These are phyloP conservation scores for Xylaria flabelliformis DNA, from an alignment of 495 filamentous ascomycete species.

Conservation along the genomic window DNA sequence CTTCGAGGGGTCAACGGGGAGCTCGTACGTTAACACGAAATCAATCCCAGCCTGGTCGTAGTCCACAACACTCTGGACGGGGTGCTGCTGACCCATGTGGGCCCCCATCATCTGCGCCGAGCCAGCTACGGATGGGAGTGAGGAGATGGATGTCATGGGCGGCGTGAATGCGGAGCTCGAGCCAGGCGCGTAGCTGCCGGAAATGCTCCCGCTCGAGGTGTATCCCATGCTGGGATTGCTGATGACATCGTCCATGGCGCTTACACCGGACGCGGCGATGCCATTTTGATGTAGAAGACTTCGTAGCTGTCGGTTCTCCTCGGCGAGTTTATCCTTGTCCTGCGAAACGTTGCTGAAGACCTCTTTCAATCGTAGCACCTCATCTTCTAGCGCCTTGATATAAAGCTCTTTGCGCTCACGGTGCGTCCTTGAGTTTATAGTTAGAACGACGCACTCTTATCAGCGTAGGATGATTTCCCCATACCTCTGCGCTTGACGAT, in stretches of 20 bases:
- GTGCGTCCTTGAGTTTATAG: conserved; percentile 67
- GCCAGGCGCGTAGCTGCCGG: conserved; percentile 57
- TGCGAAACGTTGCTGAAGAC: conserved; percentile 65
- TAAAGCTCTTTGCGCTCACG: conserved; percentile 97
- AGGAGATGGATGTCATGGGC: conserved; percentile 46
- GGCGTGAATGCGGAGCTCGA: conserved; percentile 54
- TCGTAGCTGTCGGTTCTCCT: conserved; percentile 81
- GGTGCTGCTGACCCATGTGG: conserved; percentile 46
- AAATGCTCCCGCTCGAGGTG: conserved; percentile 62
- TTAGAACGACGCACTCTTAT: conserved; percentile 25
- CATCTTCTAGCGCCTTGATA: conserved; percentile 89
- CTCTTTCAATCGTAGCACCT: conserved; percentile 76
- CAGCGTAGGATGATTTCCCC: conserved; percentile 11
- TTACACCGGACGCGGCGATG: conserved; percentile 53
- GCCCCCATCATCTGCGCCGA: conserved; percentile 47
- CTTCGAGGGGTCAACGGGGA: conserved; percentile 58
- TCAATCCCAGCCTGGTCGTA: conserved; percentile 92
- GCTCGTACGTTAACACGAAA: conserved; percentile 92
- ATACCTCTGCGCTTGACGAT: conserved; percentile 94
- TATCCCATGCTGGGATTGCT: conserved; percentile 55
- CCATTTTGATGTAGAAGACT: conserved; percentile 76
- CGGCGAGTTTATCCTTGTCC: conserved; percentile 68
- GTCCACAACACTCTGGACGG: conserved; percentile 61
- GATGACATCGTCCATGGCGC: conserved; percentile 52
- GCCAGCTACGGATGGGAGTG: conserved; percentile 44